A percentile compares a stretch with the other conserved stretches of the same genome.
Conservation (phyloP, 176 grass and related monocot genomes). For the Triticum dicoccoides region DNA sequence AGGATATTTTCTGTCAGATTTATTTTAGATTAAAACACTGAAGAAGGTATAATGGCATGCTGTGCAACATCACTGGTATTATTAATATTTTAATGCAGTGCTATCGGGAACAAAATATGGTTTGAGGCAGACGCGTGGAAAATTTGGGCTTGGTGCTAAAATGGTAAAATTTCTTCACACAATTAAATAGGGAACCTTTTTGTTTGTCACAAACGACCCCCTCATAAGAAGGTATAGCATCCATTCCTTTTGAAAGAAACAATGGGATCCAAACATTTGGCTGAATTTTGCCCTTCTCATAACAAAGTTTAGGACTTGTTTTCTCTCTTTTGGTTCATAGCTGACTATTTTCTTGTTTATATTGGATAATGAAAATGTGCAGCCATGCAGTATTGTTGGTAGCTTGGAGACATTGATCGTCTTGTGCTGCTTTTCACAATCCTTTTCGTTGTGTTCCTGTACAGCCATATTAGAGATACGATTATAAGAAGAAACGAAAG, state of each 20-base stretch:
- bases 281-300: background rate
- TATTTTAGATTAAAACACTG: background rate
- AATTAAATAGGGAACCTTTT: background rate
- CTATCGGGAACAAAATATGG: conserved; percentile 98
- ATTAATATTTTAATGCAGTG: conserved; percentile 60
- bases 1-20: background rate
- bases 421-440: background rate
- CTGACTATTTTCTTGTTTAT: conserved; percentile 12
- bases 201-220: background rate
- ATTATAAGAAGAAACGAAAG: conserved; percentile 9
- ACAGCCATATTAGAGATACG: conserved; percentile 3
- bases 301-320: conserved; percentile 1
- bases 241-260: background rate
- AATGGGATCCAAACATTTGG: background rate
- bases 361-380: conserved; percentile 22
- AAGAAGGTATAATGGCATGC: background rate
- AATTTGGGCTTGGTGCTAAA: conserved; percentile 98
- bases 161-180: conserved; percentile 54
- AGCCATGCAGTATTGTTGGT: conserved; percentile 3
- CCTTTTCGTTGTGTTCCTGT: background rate
- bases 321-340: conserved; percentile 5
- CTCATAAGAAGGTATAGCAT: background rate
- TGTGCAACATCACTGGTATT: conserved; percentile 19
- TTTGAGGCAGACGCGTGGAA: conserved; percentile 96
- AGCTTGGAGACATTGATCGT: conserved; percentile 8